These are phyloP conservation scores for Pythium brachiatum DNA, from an alignment of 352 stramenopile species.

Conservation along the genomic window DNA sequence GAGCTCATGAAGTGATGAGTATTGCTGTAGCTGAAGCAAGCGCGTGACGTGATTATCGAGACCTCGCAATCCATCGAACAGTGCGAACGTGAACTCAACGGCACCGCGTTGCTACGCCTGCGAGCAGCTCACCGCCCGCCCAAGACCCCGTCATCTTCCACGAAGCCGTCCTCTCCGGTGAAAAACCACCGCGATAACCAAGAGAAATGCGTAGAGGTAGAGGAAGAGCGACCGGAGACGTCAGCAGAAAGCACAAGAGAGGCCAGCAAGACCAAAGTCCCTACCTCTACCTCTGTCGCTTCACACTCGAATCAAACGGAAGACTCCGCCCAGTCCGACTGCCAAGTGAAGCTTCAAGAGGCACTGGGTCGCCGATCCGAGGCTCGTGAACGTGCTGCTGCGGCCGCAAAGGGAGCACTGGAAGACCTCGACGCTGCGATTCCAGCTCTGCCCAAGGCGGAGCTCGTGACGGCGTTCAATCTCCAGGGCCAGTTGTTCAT, in stretches of 20 bases:
- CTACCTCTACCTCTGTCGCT: too few species aligned
- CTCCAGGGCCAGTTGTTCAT: slow-evolving; percentile 42
- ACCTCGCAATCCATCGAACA: slow-evolving; percentile 5
- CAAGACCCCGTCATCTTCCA: slow-evolving; percentile 10
- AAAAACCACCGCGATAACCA: neutral
- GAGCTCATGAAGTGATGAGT: neutral
- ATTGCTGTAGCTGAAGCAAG: slow-evolving; percentile 16
- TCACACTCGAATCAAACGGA: neutral
- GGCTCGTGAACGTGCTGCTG: neutral
- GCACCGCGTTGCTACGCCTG: neutral
- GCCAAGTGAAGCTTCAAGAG: neutral
- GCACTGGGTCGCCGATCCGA: neutral
- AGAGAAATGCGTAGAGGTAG: neutral
- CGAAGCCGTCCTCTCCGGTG: slow-evolving; percentile 9
- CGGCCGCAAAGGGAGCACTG: slow-evolving; percentile 19
- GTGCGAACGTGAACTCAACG: slow-evolving; percentile 10
- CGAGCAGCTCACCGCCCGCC: neutral
- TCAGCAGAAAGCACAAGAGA: neutral
- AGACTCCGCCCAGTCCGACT: neutral
- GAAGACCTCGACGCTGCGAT: slow-evolving; percentile 37
- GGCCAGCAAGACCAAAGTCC: too few species aligned
- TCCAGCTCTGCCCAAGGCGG: slow-evolving; percentile 1
- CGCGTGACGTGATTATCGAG: slow-evolving; percentile 23
- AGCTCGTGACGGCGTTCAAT: slow-evolving; percentile 36
- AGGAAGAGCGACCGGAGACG: slow-evolving; percentile 3